Percentiles rank a stretch among this genome's conserved stretches.
Conservation (phyloP, 495 filamentous ascomycete genomes). For the Penicillium waksmanii region DNA sequence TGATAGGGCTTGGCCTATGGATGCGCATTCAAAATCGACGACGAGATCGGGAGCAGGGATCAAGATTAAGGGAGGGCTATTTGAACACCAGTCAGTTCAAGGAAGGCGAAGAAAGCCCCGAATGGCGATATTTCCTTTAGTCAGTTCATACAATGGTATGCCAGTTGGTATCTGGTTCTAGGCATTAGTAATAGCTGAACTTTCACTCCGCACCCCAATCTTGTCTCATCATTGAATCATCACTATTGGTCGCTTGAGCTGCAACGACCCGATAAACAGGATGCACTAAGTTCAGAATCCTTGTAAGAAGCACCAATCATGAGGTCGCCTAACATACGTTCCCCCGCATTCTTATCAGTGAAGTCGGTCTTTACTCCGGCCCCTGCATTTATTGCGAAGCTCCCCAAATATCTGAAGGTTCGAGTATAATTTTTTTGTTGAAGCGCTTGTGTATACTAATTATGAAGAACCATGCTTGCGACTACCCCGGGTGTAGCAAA, state of each 20-base stretch:
- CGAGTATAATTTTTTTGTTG: not conserved
- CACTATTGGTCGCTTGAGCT: not conserved
- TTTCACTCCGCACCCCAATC: constrained; percentile 4
- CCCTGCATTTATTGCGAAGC: constrained; percentile 6
- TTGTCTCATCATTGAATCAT: not conserved
- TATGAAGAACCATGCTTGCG: constrained; percentile 48
- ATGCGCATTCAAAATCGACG: constrained; percentile 70
- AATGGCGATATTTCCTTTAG: constrained; percentile 67
- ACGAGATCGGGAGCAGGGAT: constrained; percentile 61
- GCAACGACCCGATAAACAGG: constrained; percentile 1
- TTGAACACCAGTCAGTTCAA: constrained; percentile 63
- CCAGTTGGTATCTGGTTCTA: not conserved
- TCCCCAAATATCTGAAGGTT: not conserved
- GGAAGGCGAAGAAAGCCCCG: constrained; percentile 59
- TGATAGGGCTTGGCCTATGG: constrained; percentile 58
- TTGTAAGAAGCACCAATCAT: constrained; percentile 19
- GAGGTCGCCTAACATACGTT: not conserved
- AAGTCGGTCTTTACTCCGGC: constrained; percentile 17
- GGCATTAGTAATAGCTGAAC: not conserved
- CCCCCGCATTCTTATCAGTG: constrained; percentile 32
- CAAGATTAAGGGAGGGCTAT: constrained; percentile 56
- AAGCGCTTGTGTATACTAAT: not conserved
- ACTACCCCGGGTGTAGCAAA: constrained; percentile 52
- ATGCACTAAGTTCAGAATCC: not conserved
- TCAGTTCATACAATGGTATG: not conserved